These are phyloP conservation scores for Pseudognaphalium luteoalbum DNA, from an alignment of 129 eudicot species.

Conservation along the genomic window DNA sequence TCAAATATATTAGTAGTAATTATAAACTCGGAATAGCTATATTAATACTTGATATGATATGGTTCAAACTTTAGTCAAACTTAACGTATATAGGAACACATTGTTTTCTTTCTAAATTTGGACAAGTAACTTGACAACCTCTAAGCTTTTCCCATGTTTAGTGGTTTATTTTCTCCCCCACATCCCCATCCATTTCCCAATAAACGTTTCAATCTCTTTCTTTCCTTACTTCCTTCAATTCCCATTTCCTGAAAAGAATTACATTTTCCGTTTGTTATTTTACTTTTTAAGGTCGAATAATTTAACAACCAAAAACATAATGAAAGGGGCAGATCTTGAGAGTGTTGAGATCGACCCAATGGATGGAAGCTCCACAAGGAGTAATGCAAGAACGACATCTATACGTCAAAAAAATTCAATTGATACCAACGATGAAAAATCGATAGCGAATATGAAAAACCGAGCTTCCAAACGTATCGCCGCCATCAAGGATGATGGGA, in stretches of 20 bases:
- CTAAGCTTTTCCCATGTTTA: constrained; percentile 26
- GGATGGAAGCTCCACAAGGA: constrained; percentile 12
- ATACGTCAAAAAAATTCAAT: no score
- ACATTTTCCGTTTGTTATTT: background rate
- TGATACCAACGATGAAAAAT: no score
- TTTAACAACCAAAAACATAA: constrained; percentile 1
- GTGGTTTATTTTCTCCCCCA: constrained; percentile 37
- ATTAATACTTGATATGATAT: background rate
- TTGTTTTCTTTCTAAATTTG: constrained; percentile 27
- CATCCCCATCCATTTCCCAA: constrained; percentile 20
- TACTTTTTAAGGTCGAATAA: constrained; percentile 1
- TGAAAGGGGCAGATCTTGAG: constrained; percentile 50
- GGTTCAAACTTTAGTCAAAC: constrained; percentile 14
- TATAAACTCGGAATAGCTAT: no score
- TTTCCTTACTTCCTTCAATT: constrained; percentile 29
- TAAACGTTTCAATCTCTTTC: constrained; percentile 29
- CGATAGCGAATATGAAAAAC: constrained; percentile 1
- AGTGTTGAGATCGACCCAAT: constrained; percentile 49
- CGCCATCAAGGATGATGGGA: constrained; percentile 25
- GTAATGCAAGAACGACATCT: no score
- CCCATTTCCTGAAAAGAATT: constrained; percentile 18
- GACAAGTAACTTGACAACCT: constrained; percentile 40
- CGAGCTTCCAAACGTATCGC: constrained; percentile 24
- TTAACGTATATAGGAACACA: constrained; percentile 10
- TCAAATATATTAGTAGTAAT: no score